Conservation (phyloP, 208 protist genomes). For the Leptomonas seymouri region DNA sequence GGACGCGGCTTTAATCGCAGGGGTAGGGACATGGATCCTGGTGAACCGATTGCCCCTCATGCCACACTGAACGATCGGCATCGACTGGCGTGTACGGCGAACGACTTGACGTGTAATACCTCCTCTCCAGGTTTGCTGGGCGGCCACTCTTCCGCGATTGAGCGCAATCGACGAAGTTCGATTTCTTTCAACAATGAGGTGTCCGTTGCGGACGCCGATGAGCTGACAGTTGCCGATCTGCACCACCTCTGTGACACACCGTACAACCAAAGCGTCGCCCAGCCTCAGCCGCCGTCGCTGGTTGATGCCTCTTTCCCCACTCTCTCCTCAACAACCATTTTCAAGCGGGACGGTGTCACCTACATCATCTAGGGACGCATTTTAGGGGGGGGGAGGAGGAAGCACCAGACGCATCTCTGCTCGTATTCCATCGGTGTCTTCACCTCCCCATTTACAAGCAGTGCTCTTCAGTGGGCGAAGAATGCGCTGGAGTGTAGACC, state of each 20-base stretch:
- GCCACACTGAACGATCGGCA: neutral
- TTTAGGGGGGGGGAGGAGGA: too few relatives aligned
- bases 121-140: conserved; percentile 6
- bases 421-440: too few relatives aligned
- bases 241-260: conserved; percentile 8
- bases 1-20: conserved; percentile 13
- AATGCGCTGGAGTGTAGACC: too few relatives aligned
- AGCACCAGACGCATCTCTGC: neutral
- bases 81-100: neutral
- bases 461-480: too few relatives aligned
- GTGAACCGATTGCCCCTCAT: neutral
- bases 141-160: neutral
- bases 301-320: neutral
- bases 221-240: conserved; percentile 2
- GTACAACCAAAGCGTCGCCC: conserved; percentile 13
- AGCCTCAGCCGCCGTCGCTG: neutral
- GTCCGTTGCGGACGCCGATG: conserved; percentile 4
- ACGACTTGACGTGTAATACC: conserved; percentile 2
- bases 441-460: too few relatives aligned
- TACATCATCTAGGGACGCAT: conserved; percentile 17
- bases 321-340: conserved; percentile 10
- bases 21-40: neutral
- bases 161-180: conserved; percentile 6
- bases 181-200: conserved; percentile 18
- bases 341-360: conserved; percentile 7